A percentile compares a stretch with the other conserved stretches of the same genome.
phyloP scores from a whole-genome alignment of 2,329 filamentous ascomycete species.

The Cryphonectria naterciae region DNA sequence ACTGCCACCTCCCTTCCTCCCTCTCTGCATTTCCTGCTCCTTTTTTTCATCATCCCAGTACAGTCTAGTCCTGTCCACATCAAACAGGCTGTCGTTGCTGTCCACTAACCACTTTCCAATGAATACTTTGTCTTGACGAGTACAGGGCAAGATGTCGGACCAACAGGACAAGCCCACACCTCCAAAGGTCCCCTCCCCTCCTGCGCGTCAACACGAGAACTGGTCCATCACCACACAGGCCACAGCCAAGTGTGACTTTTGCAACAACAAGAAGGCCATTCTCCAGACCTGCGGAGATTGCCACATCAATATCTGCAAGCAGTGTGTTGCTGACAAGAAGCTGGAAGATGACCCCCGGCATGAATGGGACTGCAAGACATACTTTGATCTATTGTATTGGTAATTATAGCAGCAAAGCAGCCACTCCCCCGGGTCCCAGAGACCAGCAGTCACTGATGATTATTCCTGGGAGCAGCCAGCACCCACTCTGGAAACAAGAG shows the following conservation, averaged over 20 bases:
- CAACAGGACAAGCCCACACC: background rate
- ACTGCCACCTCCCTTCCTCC: background rate
- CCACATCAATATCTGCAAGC: slow-evolving; percentile 9
- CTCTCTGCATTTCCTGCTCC: no score
- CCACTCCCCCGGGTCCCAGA: no score
- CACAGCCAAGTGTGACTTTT: slow-evolving; percentile 14
- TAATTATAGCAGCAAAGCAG: background rate
- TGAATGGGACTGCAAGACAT: background rate
- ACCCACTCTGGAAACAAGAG: background rate
- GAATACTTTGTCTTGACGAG: background rate
- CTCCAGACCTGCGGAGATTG: slow-evolving; percentile 1
- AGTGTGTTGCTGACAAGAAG: background rate
- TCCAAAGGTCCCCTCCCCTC: background rate
- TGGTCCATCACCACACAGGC: slow-evolving; percentile 9
- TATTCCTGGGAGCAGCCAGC: background rate
- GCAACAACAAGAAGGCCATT: slow-evolving; percentile 5
- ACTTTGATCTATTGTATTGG: background rate
- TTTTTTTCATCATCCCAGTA: background rate
- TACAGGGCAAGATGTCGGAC: background rate
- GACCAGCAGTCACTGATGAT: background rate
- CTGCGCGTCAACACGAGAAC: background rate
- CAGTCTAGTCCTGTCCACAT: background rate
- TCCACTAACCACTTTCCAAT: no score
- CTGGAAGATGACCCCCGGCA: slow-evolving; percentile 6
- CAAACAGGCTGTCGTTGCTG: background rate